These are phyloP conservation scores for Arachis stenosperma DNA, from an alignment of 306 rosid species.

Conservation along the genomic window DNA sequence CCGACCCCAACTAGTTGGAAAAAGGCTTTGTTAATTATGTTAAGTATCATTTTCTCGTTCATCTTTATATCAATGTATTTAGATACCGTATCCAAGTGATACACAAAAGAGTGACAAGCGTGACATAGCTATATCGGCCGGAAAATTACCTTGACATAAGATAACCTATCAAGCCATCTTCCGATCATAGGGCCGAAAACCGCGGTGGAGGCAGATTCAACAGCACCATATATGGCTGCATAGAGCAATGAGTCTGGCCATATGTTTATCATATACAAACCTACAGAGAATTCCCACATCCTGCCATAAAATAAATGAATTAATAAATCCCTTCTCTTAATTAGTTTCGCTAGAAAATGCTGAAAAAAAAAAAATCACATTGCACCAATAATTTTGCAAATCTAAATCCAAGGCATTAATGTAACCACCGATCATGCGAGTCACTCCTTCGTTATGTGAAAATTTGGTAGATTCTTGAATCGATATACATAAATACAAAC, in stretches of 20 bases:
- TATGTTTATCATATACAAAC: slow-evolving; percentile 80
- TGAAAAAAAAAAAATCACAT: background rate
- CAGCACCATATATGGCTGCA: slow-evolving; percentile 87
- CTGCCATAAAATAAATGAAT: slow-evolving; percentile 40
- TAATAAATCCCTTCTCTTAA: no score
- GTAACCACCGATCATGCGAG: background rate
- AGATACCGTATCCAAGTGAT: no score
- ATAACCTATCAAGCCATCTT: slow-evolving; percentile 66
- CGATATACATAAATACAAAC: no score
- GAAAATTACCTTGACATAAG: slow-evolving; percentile 63
- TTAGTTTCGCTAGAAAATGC: slow-evolving; percentile 5
- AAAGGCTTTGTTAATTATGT: no score
- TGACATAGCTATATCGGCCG: background rate
- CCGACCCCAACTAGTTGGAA: no score
- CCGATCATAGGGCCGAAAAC: slow-evolving; percentile 84
- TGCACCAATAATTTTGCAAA: slow-evolving; percentile 4
- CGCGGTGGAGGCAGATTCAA: slow-evolving; percentile 83
- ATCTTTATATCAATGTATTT: no score
- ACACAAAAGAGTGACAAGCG: background rate
- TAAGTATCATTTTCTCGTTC: no score
- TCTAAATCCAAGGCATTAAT: slow-evolving; percentile 12
- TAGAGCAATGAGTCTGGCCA: slow-evolving; percentile 89
- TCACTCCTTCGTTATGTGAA: no score
- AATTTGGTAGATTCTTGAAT: no score
- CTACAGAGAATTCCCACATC: slow-evolving; percentile 99